Evolutionary conservation across 2,329 filamentous ascomycete genomes (phyloP).

Genomic region (Colletotrichum echinochloae): DNA sequence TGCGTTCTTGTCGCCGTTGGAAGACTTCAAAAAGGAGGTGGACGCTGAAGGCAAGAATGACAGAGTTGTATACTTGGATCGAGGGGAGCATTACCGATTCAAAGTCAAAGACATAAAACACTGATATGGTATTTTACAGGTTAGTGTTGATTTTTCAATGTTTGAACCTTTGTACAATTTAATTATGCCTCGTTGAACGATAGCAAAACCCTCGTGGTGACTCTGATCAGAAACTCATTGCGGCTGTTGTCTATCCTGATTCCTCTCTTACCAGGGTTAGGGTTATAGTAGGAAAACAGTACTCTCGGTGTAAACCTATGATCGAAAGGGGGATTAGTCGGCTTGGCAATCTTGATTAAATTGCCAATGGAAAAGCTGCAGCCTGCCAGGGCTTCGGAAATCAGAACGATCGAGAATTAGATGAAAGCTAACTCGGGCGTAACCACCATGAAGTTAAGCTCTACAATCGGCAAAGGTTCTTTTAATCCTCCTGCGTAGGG

Average conservation of each 20-base stretch:
- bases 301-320: no score
- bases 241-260: constrained; percentile 51
- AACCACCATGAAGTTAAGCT: not conserved
- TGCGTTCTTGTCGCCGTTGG: constrained; percentile 56
- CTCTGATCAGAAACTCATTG: not conserved
- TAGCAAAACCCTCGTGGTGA: not conserved
- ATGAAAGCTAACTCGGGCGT: constrained; percentile 8
- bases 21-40: constrained; percentile 65
- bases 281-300: no score
- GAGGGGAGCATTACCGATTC: constrained; percentile 68
- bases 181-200: not conserved
- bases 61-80: constrained; percentile 71
- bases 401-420: not conserved
- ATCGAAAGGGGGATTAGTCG: not conserved
- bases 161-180: no score
- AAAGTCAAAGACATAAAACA: constrained; percentile 49
- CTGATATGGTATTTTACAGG: not conserved
- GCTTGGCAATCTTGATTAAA: constrained; percentile 37
- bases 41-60: constrained; percentile 61
- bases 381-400: constrained; percentile 9
- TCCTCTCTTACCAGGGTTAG: no score
- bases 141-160: no score
- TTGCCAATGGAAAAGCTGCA: constrained; percentile 19
- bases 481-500: not conserved
- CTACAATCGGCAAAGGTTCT: not conserved